Conservation (phyloP, 352 stramenopile species). For the Globisporangium ultimum region DNA sequence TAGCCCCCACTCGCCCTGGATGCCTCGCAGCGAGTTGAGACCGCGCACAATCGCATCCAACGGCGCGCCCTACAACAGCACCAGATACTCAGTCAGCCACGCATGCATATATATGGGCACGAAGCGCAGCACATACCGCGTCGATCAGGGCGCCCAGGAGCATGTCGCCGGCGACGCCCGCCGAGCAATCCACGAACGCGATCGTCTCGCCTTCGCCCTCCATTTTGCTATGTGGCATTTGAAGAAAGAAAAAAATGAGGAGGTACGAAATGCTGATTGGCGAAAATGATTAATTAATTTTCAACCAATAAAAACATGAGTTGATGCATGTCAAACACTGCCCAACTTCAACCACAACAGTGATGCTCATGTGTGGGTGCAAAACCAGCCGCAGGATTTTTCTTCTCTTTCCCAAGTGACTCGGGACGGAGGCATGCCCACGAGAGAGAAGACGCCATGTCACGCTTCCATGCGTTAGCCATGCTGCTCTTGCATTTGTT, state of each 20-base stretch:
- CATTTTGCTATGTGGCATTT: neutral
- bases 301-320: too few species aligned
- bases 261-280: too few species aligned
- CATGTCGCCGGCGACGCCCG: slow-evolving; percentile 90
- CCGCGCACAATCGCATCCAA: slow-evolving; percentile 52
- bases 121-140: slow-evolving; percentile 40
- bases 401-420: too few species aligned
- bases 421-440: too few species aligned
- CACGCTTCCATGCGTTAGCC: too few species aligned
- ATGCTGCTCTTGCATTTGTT: too few species aligned
- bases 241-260: neutral
- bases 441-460: too few species aligned
- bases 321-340: too few species aligned
- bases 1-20: slow-evolving; percentile 88
- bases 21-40: slow-evolving; percentile 53
- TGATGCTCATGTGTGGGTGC: too few species aligned
- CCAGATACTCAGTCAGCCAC: neutral
- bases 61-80: slow-evolving; percentile 42
- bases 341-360: too few species aligned
- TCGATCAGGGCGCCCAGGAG: slow-evolving; percentile 87
- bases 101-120: slow-evolving; percentile 7
- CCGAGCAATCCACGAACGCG: slow-evolving; percentile 89
- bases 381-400: too few species aligned
- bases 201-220: slow-evolving; percentile 23
- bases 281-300: too few species aligned